These are phyloP conservation scores for Lipomyces lipofer DNA, from an alignment of 805 yeast species.

Conservation along the genomic window DNA sequence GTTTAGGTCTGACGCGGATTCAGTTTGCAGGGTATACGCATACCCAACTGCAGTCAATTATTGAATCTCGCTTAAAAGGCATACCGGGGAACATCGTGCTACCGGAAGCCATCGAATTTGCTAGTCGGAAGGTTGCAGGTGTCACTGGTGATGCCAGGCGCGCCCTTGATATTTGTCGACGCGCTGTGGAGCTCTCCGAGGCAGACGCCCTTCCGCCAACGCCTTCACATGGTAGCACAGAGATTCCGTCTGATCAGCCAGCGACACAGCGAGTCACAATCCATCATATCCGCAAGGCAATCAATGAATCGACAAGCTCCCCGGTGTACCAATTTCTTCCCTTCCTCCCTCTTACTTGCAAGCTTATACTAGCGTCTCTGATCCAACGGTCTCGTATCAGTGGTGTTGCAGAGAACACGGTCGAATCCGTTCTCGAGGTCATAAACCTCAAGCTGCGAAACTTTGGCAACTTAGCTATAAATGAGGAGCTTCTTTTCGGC, in stretches of 20 bases:
- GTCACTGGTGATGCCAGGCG: conserved; percentile 98
- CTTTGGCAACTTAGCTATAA: conserved; percentile 13
- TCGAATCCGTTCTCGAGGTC: conserved; percentile 72
- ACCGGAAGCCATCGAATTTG: conserved; percentile 83
- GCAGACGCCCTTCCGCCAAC: conserved; percentile 44
- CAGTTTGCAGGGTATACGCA: conserved; percentile 87
- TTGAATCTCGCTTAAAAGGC: conserved; percentile 64
- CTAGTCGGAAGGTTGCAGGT: conserved; percentile 90
- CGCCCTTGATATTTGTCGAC: conserved; percentile 79
- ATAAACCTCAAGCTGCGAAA: conserved; percentile 21
- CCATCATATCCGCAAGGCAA: conserved; percentile 74
- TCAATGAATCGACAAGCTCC: conserved; percentile 72
- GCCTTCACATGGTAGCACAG: conserved; percentile 32
- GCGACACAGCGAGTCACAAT: conserved; percentile 59
- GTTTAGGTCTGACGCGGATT: conserved; percentile 83
- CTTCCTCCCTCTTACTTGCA: conserved; percentile 65
- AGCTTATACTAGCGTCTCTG: conserved; percentile 69
- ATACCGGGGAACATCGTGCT: conserved; percentile 44
- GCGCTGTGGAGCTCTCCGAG: conserved; percentile 90
- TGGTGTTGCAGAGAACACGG: conserved; percentile 66
- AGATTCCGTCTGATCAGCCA: conserved; percentile 23
- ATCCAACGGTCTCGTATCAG: conserved; percentile 63
- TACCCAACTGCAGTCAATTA: conserved; percentile 72
- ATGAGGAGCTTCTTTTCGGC: conserved; percentile 19
- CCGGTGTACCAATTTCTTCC: conserved; percentile 63